phyloP scores from a whole-genome alignment of 2,329 filamentous ascomycete genomes.

The Penicillium sp. region DNA sequence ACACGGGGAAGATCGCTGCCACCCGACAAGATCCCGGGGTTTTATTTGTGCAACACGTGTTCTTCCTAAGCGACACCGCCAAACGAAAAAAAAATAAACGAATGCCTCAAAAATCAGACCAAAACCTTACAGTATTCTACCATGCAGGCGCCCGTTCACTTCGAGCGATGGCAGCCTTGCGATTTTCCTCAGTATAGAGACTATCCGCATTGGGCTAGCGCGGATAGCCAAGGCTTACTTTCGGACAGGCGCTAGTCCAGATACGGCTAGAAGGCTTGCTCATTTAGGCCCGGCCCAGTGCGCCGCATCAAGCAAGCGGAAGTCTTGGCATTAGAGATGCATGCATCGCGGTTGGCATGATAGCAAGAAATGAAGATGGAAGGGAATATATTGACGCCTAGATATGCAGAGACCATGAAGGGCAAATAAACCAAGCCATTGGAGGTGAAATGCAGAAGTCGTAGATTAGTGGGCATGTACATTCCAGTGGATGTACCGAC shows the following conservation, averaged over 20 bases:
- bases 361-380: neutral
- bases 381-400: neutral
- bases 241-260: neutral
- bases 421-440: too few species aligned
- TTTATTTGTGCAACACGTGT: too few species aligned
- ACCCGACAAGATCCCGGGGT: too few species aligned
- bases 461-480: slow-evolving; percentile 32
- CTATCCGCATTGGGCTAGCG: neutral
- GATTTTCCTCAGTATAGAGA: too few species aligned
- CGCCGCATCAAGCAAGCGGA: too few species aligned
- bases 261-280: neutral
- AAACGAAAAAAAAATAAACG: too few species aligned
- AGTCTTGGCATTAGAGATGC: neutral
- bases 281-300: neutral
- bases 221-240: neutral
- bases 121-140: neutral
- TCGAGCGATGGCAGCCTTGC: too few species aligned
- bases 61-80: too few species aligned
- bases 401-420: neutral
- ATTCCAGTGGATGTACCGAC: slow-evolving; percentile 63
- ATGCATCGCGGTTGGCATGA: neutral
- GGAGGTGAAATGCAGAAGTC: neutral
- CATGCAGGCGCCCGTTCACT: too few species aligned
- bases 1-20: too few species aligned
- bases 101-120: too few species aligned